Conservation (phyloP, 2,329 filamentous ascomycete species). For the Lecanicillium sp. region DNA sequence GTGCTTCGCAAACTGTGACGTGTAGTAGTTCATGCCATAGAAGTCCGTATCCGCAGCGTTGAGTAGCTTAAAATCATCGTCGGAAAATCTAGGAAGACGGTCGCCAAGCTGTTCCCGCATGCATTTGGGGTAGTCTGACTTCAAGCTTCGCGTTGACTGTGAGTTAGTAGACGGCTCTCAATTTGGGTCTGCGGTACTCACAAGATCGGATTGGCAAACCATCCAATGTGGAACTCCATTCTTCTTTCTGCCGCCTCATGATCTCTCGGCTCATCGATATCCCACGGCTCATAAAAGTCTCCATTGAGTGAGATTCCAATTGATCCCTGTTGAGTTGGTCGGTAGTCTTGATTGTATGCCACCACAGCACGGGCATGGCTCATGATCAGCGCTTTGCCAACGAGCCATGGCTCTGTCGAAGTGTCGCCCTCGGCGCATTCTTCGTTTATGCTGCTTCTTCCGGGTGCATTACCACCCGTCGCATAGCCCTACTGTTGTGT, state of each 20-base stretch:
- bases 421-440: conserved; percentile 20
- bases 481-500: conserved; percentile 19
- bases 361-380: conserved; percentile 24
- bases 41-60: conserved; percentile 21
- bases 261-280: conserved; percentile 17
- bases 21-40: conserved; percentile 35
- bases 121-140: conserved; percentile 24
- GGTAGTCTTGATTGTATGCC: conserved; percentile 25
- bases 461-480: conserved; percentile 26
- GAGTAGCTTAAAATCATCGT: conserved; percentile 18
- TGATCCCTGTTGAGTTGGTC: conserved; percentile 17
- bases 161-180: not conserved
- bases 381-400: conserved; percentile 27
- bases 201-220: conserved; percentile 32
- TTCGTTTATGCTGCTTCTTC: conserved; percentile 18
- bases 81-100: conserved; percentile 22
- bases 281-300: conserved; percentile 29
- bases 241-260: conserved; percentile 23
- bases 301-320: conserved; percentile 30
- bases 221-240: conserved; percentile 30
- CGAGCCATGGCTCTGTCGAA: conserved; percentile 28
- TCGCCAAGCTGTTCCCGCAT: conserved; percentile 27
- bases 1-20: conserved; percentile 26
- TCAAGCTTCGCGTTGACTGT: conserved; percentile 14
- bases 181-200: conserved; percentile 10